phyloP scores from a whole-genome alignment of 306 rosid species.

The Parietaria judaica region DNA sequence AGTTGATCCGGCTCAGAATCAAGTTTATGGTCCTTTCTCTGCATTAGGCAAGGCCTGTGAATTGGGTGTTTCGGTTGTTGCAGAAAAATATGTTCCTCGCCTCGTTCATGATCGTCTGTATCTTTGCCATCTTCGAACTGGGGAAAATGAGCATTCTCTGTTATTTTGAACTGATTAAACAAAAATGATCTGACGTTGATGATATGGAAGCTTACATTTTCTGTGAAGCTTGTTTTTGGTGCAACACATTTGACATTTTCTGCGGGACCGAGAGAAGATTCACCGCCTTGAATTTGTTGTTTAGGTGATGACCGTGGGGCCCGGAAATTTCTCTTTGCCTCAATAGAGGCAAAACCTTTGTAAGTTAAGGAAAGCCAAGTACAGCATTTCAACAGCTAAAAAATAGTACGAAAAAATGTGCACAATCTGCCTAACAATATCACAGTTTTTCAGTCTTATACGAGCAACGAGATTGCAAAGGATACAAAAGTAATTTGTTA shows the following conservation, averaged over 20 bases:
- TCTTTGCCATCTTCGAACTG: constrained; percentile 41
- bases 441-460: background rate
- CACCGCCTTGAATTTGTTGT: constrained; percentile 29
- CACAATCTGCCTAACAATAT: too few relatives aligned
- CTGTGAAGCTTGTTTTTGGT: constrained; percentile 24
- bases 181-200: constrained; percentile 5
- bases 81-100: constrained; percentile 41
- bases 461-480: constrained; percentile 20
- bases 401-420: background rate
- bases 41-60: constrained; percentile 66
- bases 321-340: constrained; percentile 77
- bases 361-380: constrained; percentile 40
- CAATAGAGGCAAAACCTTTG: constrained; percentile 91
- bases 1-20: constrained; percentile 20
- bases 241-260: constrained; percentile 28
- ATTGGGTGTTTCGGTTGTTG: constrained; percentile 48
- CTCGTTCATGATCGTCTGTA: constrained; percentile 23
- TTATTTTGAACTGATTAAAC: background rate
- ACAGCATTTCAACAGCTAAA: constrained; percentile 1
- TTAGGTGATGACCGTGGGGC: constrained; percentile 72
- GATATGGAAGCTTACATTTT: constrained; percentile 33
- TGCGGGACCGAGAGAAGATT: constrained; percentile 32
- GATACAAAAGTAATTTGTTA: constrained; percentile 91
- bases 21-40: constrained; percentile 39
- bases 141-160: constrained; percentile 18